These are phyloP conservation scores for Podila minutissima DNA, from an alignment of 192 early-diverging fungal genomes.

Conservation along the genomic window DNA sequence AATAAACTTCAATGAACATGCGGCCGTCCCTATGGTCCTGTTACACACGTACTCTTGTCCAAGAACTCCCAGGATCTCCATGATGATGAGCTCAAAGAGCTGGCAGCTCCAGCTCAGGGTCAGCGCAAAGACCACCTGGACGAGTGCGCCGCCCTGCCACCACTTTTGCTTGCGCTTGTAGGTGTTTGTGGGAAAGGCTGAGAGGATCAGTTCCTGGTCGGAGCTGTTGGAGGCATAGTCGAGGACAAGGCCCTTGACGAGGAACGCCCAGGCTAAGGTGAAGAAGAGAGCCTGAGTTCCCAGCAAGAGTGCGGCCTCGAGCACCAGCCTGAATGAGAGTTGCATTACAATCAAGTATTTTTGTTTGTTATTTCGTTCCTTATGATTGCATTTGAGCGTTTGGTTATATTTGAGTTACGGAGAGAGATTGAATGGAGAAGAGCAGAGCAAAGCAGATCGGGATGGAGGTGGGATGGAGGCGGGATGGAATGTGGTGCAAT, in stretches of 20 bases:
- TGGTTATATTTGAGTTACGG: neutral
- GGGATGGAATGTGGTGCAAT: too few species aligned
- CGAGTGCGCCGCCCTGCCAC: slow-evolving; percentile 66
- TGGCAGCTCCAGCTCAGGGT: slow-evolving; percentile 80
- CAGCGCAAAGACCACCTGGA: slow-evolving; percentile 79
- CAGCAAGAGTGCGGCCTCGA: slow-evolving; percentile 64
- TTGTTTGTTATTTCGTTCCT: too few species aligned
- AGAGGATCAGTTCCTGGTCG: slow-evolving; percentile 45
- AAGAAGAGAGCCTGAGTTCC: slow-evolving; percentile 75
- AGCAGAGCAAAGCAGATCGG: neutral
- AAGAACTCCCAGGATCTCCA: slow-evolving; percentile 80
- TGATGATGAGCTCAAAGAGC: slow-evolving; percentile 85
- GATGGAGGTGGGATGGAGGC: neutral
- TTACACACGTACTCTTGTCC: slow-evolving; percentile 58
- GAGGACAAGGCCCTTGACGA: slow-evolving; percentile 73
- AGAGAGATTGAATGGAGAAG: too few species aligned
- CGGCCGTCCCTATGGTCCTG: neutral
- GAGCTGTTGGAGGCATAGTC: slow-evolving; percentile 70
- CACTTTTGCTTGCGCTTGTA: slow-evolving; percentile 48
- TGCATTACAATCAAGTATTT: neutral
- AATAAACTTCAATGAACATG: neutral
- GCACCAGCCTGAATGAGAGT: slow-evolving; percentile 34
- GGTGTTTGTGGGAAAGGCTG: slow-evolving; percentile 43
- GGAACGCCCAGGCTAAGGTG: slow-evolving; percentile 75
- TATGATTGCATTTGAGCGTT: neutral